These are phyloP conservation scores for Obelidium mucronatum DNA, from an alignment of 192 early-diverging fungal genomes.

Conservation along the genomic window DNA sequence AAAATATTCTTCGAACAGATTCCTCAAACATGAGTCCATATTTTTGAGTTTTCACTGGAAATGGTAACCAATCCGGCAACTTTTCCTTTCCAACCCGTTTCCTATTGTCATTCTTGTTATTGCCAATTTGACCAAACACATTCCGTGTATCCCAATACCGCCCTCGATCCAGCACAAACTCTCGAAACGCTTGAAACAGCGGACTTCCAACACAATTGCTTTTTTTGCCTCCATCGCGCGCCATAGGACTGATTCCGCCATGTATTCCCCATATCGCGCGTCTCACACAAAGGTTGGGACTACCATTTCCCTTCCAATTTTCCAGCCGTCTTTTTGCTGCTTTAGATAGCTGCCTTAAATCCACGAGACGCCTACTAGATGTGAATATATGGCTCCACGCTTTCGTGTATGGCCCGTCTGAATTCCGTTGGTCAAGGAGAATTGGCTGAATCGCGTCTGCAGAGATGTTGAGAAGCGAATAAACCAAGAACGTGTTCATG, in stretches of 20 bases:
- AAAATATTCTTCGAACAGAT: not conserved
- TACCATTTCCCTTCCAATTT: not conserved
- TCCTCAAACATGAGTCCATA: slow-evolving; percentile 3
- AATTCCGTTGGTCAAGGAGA: slow-evolving; percentile 30
- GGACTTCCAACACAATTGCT: slow-evolving; percentile 1
- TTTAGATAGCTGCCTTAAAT: slow-evolving; percentile 14
- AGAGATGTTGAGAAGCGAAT: slow-evolving; percentile 23
- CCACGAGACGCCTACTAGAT: slow-evolving; percentile 8
- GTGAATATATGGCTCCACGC: slow-evolving; percentile 35
- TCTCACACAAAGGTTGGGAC: slow-evolving; percentile 18
- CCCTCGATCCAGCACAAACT: slow-evolving; percentile 30
- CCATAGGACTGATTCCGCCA: slow-evolving; percentile 34
- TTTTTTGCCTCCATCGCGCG: not conserved
- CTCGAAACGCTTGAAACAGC: slow-evolving; percentile 28
- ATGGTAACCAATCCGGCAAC: not conserved
- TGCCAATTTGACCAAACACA: not conserved
- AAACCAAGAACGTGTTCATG: slow-evolving; percentile 40
- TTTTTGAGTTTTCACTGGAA: not conserved
- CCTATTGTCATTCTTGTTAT: not conserved
- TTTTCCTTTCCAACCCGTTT: no score
- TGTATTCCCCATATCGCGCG: slow-evolving; percentile 35
- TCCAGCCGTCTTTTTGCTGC: not conserved
- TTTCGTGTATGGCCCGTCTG: slow-evolving; percentile 32
- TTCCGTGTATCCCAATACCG: not conserved
- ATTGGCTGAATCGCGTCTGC: slow-evolving; percentile 25